Evolutionary conservation across 768 basidiomycete species (phyloP), one percentile per base, ranked within the genome.

Genomic region (Lactifluus pinguis): DNA sequence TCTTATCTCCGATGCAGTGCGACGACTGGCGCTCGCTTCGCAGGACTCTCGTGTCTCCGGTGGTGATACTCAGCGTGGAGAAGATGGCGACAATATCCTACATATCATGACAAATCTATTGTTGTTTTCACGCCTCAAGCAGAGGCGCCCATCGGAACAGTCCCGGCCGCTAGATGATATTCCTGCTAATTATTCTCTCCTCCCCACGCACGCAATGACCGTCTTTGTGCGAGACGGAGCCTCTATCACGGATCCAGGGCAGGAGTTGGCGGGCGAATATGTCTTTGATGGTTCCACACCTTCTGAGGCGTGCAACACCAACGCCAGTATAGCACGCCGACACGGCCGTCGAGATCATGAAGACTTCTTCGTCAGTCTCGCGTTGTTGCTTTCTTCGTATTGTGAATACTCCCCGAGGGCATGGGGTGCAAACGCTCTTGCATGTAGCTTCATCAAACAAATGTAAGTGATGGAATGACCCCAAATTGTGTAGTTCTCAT

Each of bases 101-200:
- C 81, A 85, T 14, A 82, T 87, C 62, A 87, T 89, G 87, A 88
- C 87, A 4, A 88, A 87, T 67, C 73, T 90, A 1, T 76, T 89
- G 57, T 83, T 84, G 0, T 77, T 83, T 57, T 80, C 83, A 13
- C 80, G 79, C 59, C 76, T 65, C 21, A 69, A 78, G 77, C 84
- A 14, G 73, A 78, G 42, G 76, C 80, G 50, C 67, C 67, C 73
- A 77, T 64, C 74, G 78, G 45, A 82, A 85, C 70, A 76, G 75
- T 65, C 64, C 2, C 63, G 60, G 9, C 52, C 60, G n/a, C 56
- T 65, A 2, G 63, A 66, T 66, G 79, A 73, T 36, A 82, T 85
- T 32, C 89, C 86, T 1, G 71, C 71, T n/a, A 78, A 77, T 7
- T 94, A 93, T 72, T 72, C 80, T 7, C 85, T 83, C 55, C 69